Evolutionary conservation across 2,329 filamentous ascomycete species (phyloP), one percentile per base, ranked within the genome.

Genomic region (Pseudonectria buxi): DNA sequence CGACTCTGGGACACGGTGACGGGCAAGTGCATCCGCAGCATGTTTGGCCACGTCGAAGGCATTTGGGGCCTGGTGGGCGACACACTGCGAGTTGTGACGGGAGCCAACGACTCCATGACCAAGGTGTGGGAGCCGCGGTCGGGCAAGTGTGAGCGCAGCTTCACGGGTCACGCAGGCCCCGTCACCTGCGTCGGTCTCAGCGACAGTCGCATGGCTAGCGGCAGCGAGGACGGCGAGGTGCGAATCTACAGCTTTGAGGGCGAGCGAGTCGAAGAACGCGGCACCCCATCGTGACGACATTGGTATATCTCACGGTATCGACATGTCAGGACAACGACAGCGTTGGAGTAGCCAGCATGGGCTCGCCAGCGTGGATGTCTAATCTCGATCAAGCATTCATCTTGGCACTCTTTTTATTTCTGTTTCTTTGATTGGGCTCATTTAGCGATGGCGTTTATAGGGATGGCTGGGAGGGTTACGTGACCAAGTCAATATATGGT

Each of bases 21-120:
- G 1, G 87, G 86, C 26, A 78, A 78, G 44, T 95, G 86, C 52
- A 72, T 95, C 24, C 84, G 87, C 43, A 94, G 87, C 24, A 94
- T 95, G 69, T 98, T 96, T 57, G 92, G 92, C 0, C 92, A 98
- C 54, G 76, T 98, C 14, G 92, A 98, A 60, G 92, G 92, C 24
- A 83, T 98, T 14, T 98, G 92, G 92, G 84, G 86, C 6, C 71
- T 98, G 3, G 86, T 85, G 0, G 90, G 86, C 3, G 90, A 96
- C 61, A 89, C 84, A 1, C 67, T 96, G 14, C 79, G 92, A 10
- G 78, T 95, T 12, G 87, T 96, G 11, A 87, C 83, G 13, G 90
- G 89, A 1, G 85, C 86, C 10, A 88, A 96, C 59, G 92, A 98
- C 62, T 81, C 86, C 28, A 94, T 90, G 78, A 85, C 95, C 51